phyloP scores from a whole-genome alignment of 257 asterid genomes.

The Paulownia fortunei region DNA sequence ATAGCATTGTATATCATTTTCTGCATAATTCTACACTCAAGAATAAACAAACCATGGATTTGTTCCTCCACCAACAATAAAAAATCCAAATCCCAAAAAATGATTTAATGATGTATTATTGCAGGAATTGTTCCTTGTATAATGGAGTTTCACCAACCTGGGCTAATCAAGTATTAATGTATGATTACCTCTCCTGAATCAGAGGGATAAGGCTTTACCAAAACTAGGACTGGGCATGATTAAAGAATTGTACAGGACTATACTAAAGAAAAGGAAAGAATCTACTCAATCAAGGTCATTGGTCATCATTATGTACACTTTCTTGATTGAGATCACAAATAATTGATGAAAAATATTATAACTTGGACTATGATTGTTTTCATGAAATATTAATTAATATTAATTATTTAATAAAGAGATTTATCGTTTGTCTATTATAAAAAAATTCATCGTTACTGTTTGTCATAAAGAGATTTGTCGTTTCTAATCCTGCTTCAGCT shows the following conservation, averaged over 20 bases:
- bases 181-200: background rate
- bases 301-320: too few relatives aligned
- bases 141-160: constrained; percentile 13
- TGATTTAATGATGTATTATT: constrained; percentile 23
- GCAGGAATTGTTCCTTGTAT: constrained; percentile 8
- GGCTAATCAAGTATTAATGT: constrained; percentile 14
- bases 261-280: constrained; percentile 31
- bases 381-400: too few relatives aligned
- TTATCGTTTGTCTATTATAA: too few relatives aligned
- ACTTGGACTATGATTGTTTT: too few relatives aligned
- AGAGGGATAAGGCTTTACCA: background rate
- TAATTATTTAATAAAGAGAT: too few relatives aligned
- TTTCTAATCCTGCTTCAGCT: too few relatives aligned
- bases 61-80: background rate
- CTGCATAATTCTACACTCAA: constrained; percentile 5
- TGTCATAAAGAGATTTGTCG: too few relatives aligned
- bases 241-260: constrained; percentile 33
- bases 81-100: background rate
- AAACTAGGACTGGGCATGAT: constrained; percentile 35
- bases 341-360: too few relatives aligned
- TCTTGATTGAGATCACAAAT: too few relatives aligned
- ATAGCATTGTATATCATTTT: background rate
- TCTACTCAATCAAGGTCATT: constrained; percentile 35
- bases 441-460: too few relatives aligned
- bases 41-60: background rate